These are phyloP conservation scores for Rhizophora apiculata DNA, from an alignment of 345 rosid genomes.

Conservation along the genomic window DNA sequence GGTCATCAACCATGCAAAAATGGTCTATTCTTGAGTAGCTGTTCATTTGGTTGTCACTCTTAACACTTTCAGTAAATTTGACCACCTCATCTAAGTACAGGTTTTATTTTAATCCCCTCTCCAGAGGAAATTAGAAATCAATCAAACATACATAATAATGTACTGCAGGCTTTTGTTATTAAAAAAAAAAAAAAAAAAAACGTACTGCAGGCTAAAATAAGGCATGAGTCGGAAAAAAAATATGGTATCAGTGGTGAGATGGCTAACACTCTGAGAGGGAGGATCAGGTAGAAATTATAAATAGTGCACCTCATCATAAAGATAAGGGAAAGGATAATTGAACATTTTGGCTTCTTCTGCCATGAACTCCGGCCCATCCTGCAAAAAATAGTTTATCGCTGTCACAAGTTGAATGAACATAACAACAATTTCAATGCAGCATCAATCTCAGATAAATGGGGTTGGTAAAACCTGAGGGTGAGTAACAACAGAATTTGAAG, in stretches of 20 bases:
- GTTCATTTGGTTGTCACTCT: neutral
- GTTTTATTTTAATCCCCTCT: neutral
- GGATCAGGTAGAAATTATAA: neutral
- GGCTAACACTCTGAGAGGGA: neutral
- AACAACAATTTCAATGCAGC: conserved; percentile 24
- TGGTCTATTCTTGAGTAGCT: neutral
- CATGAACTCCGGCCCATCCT: conserved; percentile 95
- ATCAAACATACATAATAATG: neutral
- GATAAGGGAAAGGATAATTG: conserved; percentile 78
- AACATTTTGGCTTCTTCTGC: conserved; percentile 73
- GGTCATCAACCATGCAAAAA: neutral
- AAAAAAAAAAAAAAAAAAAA: too few relatives aligned
- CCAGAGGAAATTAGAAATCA: neutral
- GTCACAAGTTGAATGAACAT: conserved; percentile 15
- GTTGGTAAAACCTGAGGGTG: conserved; percentile 75
- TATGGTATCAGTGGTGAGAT: neutral
- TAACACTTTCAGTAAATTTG: neutral
- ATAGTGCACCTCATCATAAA: conserved; percentile 65
- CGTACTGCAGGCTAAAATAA: neutral
- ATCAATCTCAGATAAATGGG: conserved; percentile 34
- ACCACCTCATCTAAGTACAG: neutral
- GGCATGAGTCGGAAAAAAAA: conserved; percentile 2
- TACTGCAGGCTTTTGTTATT: neutral
- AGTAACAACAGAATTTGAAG: conserved; percentile 71
- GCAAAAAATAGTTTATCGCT: conserved; percentile 26